Evolutionary conservation across 345 rosid genomes (phyloP).

Genomic region (Populus tremula): DNA sequence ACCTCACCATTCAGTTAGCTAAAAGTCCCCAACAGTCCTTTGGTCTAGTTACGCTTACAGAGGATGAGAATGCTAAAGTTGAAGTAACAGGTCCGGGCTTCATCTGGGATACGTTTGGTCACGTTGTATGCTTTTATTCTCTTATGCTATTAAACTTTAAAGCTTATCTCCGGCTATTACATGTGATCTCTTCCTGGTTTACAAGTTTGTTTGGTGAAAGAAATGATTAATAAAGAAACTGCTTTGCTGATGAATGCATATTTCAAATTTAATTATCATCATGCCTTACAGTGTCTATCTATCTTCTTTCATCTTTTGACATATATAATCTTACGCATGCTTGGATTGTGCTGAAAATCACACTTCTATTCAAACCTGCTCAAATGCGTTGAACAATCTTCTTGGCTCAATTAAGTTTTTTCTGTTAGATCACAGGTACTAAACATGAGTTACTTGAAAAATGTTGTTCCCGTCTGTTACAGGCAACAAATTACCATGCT

Average conservation of each 20-base stretch:
- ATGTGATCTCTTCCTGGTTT: background rate
- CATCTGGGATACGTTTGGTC: slow-evolving; percentile 93
- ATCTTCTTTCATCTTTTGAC: background rate
- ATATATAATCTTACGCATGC: background rate
- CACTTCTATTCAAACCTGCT: background rate
- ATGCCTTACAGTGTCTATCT: background rate
- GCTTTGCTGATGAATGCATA: background rate
- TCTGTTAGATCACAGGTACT: background rate
- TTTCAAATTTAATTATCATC: too few relatives aligned
- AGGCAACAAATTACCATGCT: slow-evolving; percentile 93
- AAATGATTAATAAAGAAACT: background rate
- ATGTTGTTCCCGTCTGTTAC: slow-evolving; percentile 17
- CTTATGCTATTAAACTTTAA: background rate
- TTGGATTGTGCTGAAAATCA: background rate
- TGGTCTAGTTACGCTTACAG: slow-evolving; percentile 20
- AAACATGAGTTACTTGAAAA: background rate
- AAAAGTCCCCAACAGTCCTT: slow-evolving; percentile 39
- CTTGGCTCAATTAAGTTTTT: background rate
- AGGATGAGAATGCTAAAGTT: slow-evolving; percentile 54
- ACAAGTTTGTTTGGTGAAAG: background rate
- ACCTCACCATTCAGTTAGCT: slow-evolving; percentile 62
- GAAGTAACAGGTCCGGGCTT: slow-evolving; percentile 94
- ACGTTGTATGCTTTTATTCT: slow-evolving; percentile 56
- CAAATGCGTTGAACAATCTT: background rate
- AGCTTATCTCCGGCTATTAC: background rate